Base-by-base conservation (phyloP, 345 rosid genomes). In the Luvunga scandens region DNA sequence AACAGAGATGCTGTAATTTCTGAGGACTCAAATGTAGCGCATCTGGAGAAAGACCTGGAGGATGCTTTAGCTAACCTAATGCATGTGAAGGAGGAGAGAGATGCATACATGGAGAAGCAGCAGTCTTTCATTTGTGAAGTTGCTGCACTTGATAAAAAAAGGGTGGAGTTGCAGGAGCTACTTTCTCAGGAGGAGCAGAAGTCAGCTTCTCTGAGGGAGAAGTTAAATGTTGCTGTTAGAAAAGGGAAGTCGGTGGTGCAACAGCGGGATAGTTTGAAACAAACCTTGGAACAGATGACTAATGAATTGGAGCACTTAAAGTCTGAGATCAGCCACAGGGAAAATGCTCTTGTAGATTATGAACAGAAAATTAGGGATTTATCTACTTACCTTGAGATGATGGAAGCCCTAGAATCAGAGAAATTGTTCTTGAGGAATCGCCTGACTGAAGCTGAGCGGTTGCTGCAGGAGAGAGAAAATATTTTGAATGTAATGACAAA, bases 191-290 rank as follows among this genome's bases (percentile, higher is more conserved):
- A 94, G 88, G 95, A 94, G 88, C 98, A 89, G 87, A 96, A 89
- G 85, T 89, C 93, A 66, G 84, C 87, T 75, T 89, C 97, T 79
- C 79, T 79, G 9, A 90, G 95, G 78, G 99, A 96, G 86, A 96
- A 94, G 85, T 76, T 96, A 86, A 92, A 88, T 78, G 90, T 92
- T 81, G 99, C 98, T 59, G 98, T 96, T 81, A 87, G 97, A 82
- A 96, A 96, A 91, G 98, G 99, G 72, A 96, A 96, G 87, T 89
- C 89, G 24, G 86, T 96, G 87, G 95, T 96, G 85, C 98, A 94
- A 80, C 92, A 87, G 71, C 92, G 94, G 78, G 97, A 96, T 84
- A 79, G 83, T 80, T 86, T 96, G 84, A 91, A 94, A 77, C 93
- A 90, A 85, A 85, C 86, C 64, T 82, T 90, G 76, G 97, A 94